These are phyloP conservation scores for Epicoccum nigrum DNA, from an alignment of 2,329 filamentous ascomycete genomes.

Conservation along the genomic window DNA sequence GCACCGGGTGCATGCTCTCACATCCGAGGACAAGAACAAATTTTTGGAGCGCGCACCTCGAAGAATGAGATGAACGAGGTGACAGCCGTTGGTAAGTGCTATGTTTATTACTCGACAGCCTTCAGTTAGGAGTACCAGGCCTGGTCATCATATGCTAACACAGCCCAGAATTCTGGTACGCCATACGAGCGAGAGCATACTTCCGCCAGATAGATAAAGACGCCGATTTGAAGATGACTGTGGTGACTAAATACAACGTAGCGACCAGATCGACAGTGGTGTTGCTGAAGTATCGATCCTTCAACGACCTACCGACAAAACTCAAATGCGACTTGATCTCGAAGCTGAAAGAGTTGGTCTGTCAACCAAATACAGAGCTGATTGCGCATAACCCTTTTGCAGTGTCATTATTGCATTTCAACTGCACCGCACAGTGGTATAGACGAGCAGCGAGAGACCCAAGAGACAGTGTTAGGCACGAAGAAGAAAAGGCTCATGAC, in stretches of 20 bases:
- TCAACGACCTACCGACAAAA: slow-evolving; percentile 14
- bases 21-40: slow-evolving; percentile 22
- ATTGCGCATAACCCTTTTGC: slow-evolving; percentile 13
- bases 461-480: slow-evolving; percentile 11
- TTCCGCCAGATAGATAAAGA: slow-evolving; percentile 13
- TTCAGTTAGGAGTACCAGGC: no score
- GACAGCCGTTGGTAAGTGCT: neutral
- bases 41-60: slow-evolving; percentile 13
- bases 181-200: slow-evolving; percentile 15
- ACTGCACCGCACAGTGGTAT: slow-evolving; percentile 15
- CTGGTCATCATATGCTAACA: neutral
- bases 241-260: slow-evolving; percentile 12
- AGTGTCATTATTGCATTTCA: slow-evolving; percentile 12
- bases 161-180: slow-evolving; percentile 13
- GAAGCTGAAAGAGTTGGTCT: neutral
- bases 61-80: slow-evolving; percentile 7
- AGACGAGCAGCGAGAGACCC: slow-evolving; percentile 11
- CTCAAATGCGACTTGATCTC: slow-evolving; percentile 7
- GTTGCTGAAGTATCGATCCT: slow-evolving; percentile 17
- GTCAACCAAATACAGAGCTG: neutral
- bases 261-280: slow-evolving; percentile 8
- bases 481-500: slow-evolving; percentile 13
- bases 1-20: slow-evolving; percentile 14
- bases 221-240: slow-evolving; percentile 16
- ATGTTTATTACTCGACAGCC: no score